Base-by-base conservation (phyloP, 1,284 basidiomycete genomes). In the Tremellales sp. region DNA sequence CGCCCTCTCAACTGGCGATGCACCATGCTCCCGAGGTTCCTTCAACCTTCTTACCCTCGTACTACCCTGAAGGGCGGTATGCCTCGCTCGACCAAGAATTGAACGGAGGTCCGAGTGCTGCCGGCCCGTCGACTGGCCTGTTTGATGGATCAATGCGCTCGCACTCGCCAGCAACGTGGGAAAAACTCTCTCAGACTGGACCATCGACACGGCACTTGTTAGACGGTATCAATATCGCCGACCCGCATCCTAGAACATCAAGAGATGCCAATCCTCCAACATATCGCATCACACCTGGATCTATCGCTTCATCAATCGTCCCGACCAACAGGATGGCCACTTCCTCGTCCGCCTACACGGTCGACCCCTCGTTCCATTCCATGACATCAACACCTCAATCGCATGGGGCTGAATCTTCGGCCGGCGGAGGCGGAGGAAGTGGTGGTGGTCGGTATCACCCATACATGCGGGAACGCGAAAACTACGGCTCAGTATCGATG, bases 41-140 rank as follows among this genome's bases (percentile, higher is more conserved):
- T 4, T 51, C 52, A 8, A 57, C 55, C 3, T 57, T 57, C 36
- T 26, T 60, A n/a, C 51, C 58, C 8, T 53, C 55, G 5, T 57
- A 57, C 42, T 57, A 57, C 41, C 47, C 52, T 22, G 58, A 57
- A 41, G 40, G 43, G n/a, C 41, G 56, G 21, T 46, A 42, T 25
- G 25, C 39, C 12, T 41, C 49, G 21, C 19, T 49, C n/a, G 37
- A 37, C 12, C 43, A 15, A 1, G 25, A 45, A 19, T 40, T 22
- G 13, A 35, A 12, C 27, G 31, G 43, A 33, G 29, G 40, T 22
- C 35, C 42, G 36, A 17, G 24, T 24, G 24, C 22, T 24, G 21
- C 19, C 31, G 11, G 22, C 25, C 22, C 21, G 3, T 37, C 24
- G 19, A 29, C 27, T 21, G 37, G 40, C 6, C 24, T 21, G n/a